Evolutionary conservation across 2,329 filamentous ascomycete species (phyloP), one percentile per base, ranked within the genome.

Genomic region (Beauveria asiatica): DNA sequence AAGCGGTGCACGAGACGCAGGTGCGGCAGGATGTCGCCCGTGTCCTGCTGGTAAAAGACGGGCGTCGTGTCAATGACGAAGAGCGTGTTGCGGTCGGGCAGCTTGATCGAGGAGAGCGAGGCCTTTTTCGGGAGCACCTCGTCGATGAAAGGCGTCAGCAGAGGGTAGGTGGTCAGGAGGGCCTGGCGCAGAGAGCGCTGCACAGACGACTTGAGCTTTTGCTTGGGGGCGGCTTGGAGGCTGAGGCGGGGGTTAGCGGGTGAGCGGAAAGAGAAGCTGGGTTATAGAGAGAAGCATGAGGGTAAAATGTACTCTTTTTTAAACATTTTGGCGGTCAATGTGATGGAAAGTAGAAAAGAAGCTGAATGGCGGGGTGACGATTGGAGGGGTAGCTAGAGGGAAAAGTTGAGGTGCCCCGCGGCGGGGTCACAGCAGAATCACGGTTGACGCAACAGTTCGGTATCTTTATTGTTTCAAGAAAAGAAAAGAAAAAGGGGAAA

Each of bases 131-230:
- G 94, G 66, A 99, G 81, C 68, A 97, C 86, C 73, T 95, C 90
- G 74, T 99, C 94, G 75, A 97, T 95, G 76, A 91, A 84, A 1
- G 90, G 89, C 66, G 86, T 85, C 56, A 97, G 87, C 56, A 90
- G 83, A 3, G 94, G 94, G 76, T 95, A 97, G 57, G 89, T 89
- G 62, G 90, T 82, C 65, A 94, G 79, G 66, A 97, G 83, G 70
- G 90, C 90, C 69, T 87, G 82, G 67, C 94, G 90, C 68, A 99
- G 87, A 65, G 80, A 84, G 70, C 94, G 90, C 79, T 97, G 92
- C 60, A 91, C 90, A 25, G 92, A 96, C 65, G 93, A 97, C 78
- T 97, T 99, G 75, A 97, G 90, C 81, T 97, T 97, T 68, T 92
- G 91, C 78, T 94, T 96, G 60, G 90, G 87, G 66, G 88, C 85